These are phyloP conservation scores for Cytospora piceae DNA, from an alignment of 2,329 filamentous ascomycete species.

Conservation along the genomic window DNA sequence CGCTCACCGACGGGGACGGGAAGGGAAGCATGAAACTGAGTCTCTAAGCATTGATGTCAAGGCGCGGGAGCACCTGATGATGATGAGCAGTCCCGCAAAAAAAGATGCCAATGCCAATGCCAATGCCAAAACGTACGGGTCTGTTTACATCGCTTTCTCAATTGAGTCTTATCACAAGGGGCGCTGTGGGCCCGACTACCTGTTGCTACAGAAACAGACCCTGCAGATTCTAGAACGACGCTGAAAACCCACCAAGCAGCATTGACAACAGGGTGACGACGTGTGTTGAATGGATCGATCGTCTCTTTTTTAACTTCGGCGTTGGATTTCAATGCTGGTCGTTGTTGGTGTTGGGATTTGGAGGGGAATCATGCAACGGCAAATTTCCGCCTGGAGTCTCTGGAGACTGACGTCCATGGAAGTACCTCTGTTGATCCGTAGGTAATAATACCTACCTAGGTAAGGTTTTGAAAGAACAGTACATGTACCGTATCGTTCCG, in stretches of 20 bases:
- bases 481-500: not conserved
- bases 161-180: not conserved
- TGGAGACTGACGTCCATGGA: not conserved
- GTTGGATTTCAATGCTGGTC: not conserved
- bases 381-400: not conserved
- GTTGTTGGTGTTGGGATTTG: not conserved
- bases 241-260: slow-evolving; percentile 3
- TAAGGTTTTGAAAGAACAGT: not conserved
- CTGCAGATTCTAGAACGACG: slow-evolving; percentile 20
- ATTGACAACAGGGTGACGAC: not conserved
- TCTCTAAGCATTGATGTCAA: not conserved
- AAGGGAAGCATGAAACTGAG: not conserved
- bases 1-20: not conserved
- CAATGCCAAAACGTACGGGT: no score
- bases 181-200: slow-evolving; percentile 8
- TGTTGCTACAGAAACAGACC: slow-evolving; percentile 30
- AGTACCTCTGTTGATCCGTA: not conserved
- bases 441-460: not conserved
- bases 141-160: not conserved
- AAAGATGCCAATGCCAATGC: not conserved
- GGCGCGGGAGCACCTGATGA: not conserved
- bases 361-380: not conserved
- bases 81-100: not conserved
- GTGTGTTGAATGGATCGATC: not conserved
- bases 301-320: not conserved